Percentiles rank a stretch among this genome's conserved stretches.
These are phyloP conservation scores for Fusarium solani-melongenae DNA, from an alignment of 2,329 filamentous ascomycete species.

Conservation along the genomic window DNA sequence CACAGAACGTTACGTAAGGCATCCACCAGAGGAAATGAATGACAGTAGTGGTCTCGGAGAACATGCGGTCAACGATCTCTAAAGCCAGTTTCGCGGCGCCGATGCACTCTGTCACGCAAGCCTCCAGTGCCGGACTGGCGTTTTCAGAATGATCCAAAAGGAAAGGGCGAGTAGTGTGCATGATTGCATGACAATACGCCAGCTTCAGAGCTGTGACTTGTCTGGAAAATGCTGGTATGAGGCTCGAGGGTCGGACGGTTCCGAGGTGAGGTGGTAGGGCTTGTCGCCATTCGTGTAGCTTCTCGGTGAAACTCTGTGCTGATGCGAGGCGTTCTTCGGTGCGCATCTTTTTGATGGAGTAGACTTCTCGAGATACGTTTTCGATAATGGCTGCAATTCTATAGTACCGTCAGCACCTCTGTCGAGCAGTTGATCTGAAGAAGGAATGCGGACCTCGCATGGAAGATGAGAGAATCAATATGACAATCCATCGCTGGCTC, in stretches of 20 bases:
- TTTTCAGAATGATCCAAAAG: constrained; percentile 54
- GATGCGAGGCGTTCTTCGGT: constrained; percentile 49
- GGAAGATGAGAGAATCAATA: constrained; percentile 58
- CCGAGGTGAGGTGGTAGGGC: constrained; percentile 55
- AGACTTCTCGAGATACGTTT: constrained; percentile 50
- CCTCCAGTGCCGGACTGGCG: constrained; percentile 16
- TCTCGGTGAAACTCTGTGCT: constrained; percentile 49
- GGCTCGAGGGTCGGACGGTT: constrained; percentile 53
- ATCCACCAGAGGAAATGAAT: constrained; percentile 65
- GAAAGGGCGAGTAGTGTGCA: constrained; percentile 62
- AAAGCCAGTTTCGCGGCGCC: constrained; percentile 44
- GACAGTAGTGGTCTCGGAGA: constrained; percentile 32
- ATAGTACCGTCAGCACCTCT: not conserved
- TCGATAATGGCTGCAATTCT: constrained; percentile 52
- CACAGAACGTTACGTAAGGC: constrained; percentile 65
- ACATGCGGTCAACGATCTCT: constrained; percentile 17
- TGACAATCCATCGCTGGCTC: constrained; percentile 56
- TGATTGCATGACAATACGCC: constrained; percentile 63
- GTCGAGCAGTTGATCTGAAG: rapidly evolving
- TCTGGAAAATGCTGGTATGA: constrained; percentile 56
- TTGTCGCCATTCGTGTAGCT: constrained; percentile 52
- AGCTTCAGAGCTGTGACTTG: constrained; percentile 64
- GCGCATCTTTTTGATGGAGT: constrained; percentile 48
- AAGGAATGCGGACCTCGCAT: constrained; percentile 47
- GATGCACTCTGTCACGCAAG: constrained; percentile 54